phyloP scores from a whole-genome alignment of 495 filamentous ascomycete species.

The Clohesyomyces aquaticus region DNA sequence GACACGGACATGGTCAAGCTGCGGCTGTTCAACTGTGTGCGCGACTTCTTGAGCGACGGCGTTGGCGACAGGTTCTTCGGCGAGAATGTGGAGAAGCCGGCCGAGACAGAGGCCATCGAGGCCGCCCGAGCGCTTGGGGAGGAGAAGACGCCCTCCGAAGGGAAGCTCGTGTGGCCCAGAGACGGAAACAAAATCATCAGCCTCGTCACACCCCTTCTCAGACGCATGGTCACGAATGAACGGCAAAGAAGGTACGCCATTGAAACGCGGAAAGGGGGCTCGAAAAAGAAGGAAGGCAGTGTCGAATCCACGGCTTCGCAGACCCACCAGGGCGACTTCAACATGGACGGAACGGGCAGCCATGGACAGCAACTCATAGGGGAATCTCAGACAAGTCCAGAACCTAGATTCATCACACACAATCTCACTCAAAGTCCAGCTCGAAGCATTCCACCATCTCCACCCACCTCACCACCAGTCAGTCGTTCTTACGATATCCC shows the following conservation, averaged over 20 bases:
- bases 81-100: slow-evolving; percentile 45
- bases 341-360: slow-evolving; percentile 6
- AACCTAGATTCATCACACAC: not conserved
- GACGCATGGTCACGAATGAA: slow-evolving; percentile 69
- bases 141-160: slow-evolving; percentile 24
- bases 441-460: not conserved
- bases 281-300: slow-evolving; percentile 51
- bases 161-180: slow-evolving; percentile 59
- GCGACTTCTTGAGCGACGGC: slow-evolving; percentile 60
- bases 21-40: slow-evolving; percentile 62
- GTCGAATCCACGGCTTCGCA: slow-evolving; percentile 18
- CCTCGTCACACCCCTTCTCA: slow-evolving; percentile 60
- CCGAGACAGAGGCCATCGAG: slow-evolving; percentile 20
- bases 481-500: not conserved
- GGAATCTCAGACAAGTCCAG: not conserved
- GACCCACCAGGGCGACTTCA: not conserved
- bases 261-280: slow-evolving; percentile 58
- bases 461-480: not conserved
- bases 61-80: slow-evolving; percentile 62
- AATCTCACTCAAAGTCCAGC: too few relatives aligned
- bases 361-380: not conserved
- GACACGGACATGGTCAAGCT: slow-evolving; percentile 66
- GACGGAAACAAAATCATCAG: slow-evolving; percentile 60
- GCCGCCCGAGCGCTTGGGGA: slow-evolving; percentile 26
- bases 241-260: slow-evolving; percentile 65